These are phyloP conservation scores for Jacaranda mimosifolia DNA, from an alignment of 257 asterid species.

Conservation along the genomic window DNA sequence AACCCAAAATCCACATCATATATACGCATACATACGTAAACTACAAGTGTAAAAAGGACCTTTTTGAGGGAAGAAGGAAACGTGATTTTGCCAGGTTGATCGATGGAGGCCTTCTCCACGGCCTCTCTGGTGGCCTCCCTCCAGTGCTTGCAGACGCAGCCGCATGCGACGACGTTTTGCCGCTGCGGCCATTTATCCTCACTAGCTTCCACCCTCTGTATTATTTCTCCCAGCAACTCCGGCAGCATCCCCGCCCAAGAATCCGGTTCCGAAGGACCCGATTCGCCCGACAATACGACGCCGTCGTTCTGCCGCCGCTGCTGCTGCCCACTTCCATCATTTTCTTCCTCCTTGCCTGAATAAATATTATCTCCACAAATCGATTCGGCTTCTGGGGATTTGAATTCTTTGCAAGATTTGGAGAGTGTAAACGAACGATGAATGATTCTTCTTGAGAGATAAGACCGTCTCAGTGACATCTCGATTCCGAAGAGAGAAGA, in stretches of 20 bases:
- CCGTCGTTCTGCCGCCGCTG: constrained; percentile 34
- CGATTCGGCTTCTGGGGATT: constrained; percentile 40
- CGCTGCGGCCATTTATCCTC: constrained; percentile 90
- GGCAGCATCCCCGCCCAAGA: constrained; percentile 86
- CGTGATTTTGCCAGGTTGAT: constrained; percentile 71
- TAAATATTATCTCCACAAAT: background rate
- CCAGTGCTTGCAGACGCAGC: constrained; percentile 95
- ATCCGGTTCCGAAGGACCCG: constrained; percentile 38
- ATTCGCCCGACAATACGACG: constrained; percentile 39
- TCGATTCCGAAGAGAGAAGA: constrained; percentile 33
- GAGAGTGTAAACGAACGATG: constrained; percentile 70
- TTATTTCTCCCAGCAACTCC: constrained; percentile 82
- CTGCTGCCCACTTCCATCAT: constrained; percentile 36
- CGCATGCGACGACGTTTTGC: constrained; percentile 82
- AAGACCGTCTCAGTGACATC: constrained; percentile 76
- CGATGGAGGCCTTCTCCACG: constrained; percentile 57
- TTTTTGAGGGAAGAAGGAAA: constrained; percentile 90
- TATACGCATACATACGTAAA: background rate
- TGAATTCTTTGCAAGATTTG: constrained; percentile 55
- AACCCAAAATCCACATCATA: background rate
- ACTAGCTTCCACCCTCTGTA: constrained; percentile 74
- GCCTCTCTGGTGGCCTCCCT: constrained; percentile 78
- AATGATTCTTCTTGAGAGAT: constrained; percentile 71
- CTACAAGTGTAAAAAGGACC: constrained; percentile 46
- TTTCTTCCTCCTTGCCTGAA: constrained; percentile 23